Base-by-base conservation (phyloP, 192 early-diverging fungal species). In the Coemansia sp. region DNA sequence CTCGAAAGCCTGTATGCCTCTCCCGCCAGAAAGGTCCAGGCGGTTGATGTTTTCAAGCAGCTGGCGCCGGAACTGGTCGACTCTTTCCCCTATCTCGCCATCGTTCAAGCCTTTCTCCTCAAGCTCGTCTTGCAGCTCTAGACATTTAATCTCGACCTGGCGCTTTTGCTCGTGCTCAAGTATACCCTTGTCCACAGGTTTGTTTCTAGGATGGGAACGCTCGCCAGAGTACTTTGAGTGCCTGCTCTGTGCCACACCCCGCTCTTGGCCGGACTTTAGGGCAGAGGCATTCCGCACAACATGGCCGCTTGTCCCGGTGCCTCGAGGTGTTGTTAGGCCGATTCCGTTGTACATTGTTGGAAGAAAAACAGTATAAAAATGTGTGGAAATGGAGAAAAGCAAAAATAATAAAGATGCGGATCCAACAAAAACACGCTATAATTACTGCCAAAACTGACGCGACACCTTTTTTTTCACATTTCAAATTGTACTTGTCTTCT, bases 301-400 rank as follows among this genome's bases (percentile, higher is more conserved):
- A 75, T 95, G 95, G 57, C 97, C 97, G 70, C 97, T 99, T 9
- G 97, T 99, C 38, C 97, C 97, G 52, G 84, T 91, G 15, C 92
- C 92, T 54, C 92, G 88, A 20, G 90, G 84, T 5, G 92, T 92
- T 20, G 84, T 74, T 13, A 93, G 84, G 20, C 92, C 92, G 49
- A 93, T 90, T 65, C 90, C 90, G 83, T 92, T 92, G 60, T 92
- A 92, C 86, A 87, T 89, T n/a, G 15, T 29, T 36, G 38, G 22
- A 55, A 33, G 43, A 10, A 17, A 35, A 35, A 35, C 0, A 35
- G 33, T 25, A 34, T 34, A 57, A n/a, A 57, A 33, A 45, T 0
- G 17, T 45, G 42, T 45, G 17, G 11, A 25, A 52, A 52, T 0
- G 23, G 22, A 52, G 5, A 52, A 52, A 52, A 52, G 9, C 19